Percentiles rank a stretch among this genome's conserved stretches.
Conservation (phyloP, 768 basidiomycete genomes). For the Hygrophorus russula region DNA sequence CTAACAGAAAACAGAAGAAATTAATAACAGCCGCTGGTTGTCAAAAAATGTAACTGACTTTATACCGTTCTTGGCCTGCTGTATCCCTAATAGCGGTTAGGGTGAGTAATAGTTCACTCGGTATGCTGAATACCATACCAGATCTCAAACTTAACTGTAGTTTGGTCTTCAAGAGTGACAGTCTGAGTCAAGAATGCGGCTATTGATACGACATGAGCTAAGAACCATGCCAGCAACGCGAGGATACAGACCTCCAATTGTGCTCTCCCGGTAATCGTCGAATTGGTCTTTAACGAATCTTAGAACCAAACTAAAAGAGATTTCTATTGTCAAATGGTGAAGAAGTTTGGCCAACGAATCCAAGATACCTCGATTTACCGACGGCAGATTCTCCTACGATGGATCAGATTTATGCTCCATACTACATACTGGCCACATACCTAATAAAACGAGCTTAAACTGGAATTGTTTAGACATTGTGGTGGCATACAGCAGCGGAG, state of each 20-base stretch:
- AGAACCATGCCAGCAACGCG: background rate
- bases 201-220: constrained; percentile 19
- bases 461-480: constrained; percentile 87
- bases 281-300: constrained; percentile 96
- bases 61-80: constrained; percentile 92
- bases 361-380: constrained; percentile 79
- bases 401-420: constrained; percentile 3
- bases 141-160: constrained; percentile 95
- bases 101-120: constrained; percentile 3
- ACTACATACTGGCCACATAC: constrained; percentile 30
- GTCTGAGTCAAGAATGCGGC: constrained; percentile 99
- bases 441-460: constrained; percentile 94
- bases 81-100: constrained; percentile 59
- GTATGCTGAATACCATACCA: constrained; percentile 44
- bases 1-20: constrained; percentile 14
- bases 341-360: background rate
- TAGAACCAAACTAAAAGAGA: constrained; percentile 63
- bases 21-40: constrained; percentile 7
- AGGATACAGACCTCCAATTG: constrained; percentile 62
- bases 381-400: constrained; percentile 88
- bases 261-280: constrained; percentile 91
- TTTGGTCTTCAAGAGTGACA: constrained; percentile 79
- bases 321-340: background rate
- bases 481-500: constrained; percentile 4
- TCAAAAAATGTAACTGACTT: constrained; percentile 29